Base-by-base conservation (phyloP, 2,329 filamentous ascomycete genomes). In the Cordyceps fumosorosea region DNA sequence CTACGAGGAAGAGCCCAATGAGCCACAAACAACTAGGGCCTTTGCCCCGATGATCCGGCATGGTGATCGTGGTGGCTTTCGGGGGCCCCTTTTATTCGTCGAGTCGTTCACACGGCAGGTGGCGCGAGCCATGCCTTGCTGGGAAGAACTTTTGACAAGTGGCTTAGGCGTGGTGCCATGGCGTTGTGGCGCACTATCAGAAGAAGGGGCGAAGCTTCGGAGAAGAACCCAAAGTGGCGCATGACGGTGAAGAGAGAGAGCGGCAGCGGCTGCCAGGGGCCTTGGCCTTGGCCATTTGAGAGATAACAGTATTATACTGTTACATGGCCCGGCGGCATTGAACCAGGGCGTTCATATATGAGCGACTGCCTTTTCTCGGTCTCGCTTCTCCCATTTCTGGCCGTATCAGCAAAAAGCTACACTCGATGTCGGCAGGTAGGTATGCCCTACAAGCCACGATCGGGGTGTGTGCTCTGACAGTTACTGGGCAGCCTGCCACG, bases 81-180 rank as follows among this genome's bases (percentile, higher is more conserved):
- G 26, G 51, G 26, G 50, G 18, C 7, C 20, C n/a, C 4, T 48
- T 37, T 48, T 20, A 61, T 61, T 61, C 51, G 58, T 55, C n/a
- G 58, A 55, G 37, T 61, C 58, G 58, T 61, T 61, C 58, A 61
- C 37, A 40, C 44, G 24, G 47, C 37, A 47, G 40, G 42, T 55
- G 58, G 50, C 58, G 51, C 29, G 20, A 40, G 11, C 58, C 26
- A 60, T 40, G 12, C 58, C 29, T 26, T 8, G 14, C 26, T 40
- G n/a, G 51, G 58, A 61, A 61, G 58, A 18, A 61, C 58, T 61
- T 61, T 55, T 61, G 58, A 40, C 50, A 54, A 53, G 50, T 34
- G 57, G 50, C 57, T 53, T 34, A 45, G 57, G 22, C 47, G 29
- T 32, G 16, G 57, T 60, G 48, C 57, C 34, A 45, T 53, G 57